Evolutionary conservation across 306 rosid species (phyloP).

Genomic region (Senna tora): DNA sequence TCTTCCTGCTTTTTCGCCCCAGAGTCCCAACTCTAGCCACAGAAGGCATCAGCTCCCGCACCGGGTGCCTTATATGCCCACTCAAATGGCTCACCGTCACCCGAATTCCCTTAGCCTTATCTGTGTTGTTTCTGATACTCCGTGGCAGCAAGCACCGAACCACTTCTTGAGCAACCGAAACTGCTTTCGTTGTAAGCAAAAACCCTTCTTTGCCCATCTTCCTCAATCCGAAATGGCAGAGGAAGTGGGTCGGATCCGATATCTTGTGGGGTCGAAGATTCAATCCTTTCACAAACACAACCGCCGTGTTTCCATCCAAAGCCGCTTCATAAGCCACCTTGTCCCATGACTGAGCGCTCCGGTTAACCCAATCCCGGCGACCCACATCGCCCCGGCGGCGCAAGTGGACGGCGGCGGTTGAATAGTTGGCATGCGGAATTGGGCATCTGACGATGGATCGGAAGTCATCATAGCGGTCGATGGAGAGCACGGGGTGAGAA

Average conservation of each 20-base stretch:
- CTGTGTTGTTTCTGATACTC: slow-evolving; percentile 39
- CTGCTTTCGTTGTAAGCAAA: slow-evolving; percentile 47
- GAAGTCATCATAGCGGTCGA: slow-evolving; percentile 51
- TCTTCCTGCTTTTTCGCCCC: slow-evolving; percentile 36
- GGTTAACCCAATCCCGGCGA: slow-evolving; percentile 34
- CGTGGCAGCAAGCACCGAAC: slow-evolving; percentile 61
- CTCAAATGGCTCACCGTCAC: slow-evolving; percentile 50
- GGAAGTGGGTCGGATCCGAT: slow-evolving; percentile 55
- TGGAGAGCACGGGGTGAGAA: slow-evolving; percentile 46
- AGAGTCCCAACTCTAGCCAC: slow-evolving; percentile 47
- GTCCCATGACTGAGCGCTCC: slow-evolving; percentile 49
- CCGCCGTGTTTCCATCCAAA: slow-evolving; percentile 55
- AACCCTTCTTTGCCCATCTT: slow-evolving; percentile 36
- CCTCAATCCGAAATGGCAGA: slow-evolving; percentile 53
- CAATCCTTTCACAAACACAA: slow-evolving; percentile 67
- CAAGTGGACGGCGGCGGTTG: slow-evolving; percentile 51
- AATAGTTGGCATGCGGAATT: slow-evolving; percentile 51
- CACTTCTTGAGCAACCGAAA: slow-evolving; percentile 69
- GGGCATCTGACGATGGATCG: slow-evolving; percentile 65
- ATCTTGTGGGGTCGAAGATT: slow-evolving; percentile 64
- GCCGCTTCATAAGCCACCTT: slow-evolving; percentile 65
- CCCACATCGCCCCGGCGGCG: slow-evolving; percentile 40
- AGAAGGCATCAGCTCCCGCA: slow-evolving; percentile 48
- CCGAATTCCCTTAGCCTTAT: slow-evolving; percentile 52
- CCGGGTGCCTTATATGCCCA: slow-evolving; percentile 33